phyloP scores from a whole-genome alignment of 108 stramenopile species.

The Cyclotella cryptica region DNA sequence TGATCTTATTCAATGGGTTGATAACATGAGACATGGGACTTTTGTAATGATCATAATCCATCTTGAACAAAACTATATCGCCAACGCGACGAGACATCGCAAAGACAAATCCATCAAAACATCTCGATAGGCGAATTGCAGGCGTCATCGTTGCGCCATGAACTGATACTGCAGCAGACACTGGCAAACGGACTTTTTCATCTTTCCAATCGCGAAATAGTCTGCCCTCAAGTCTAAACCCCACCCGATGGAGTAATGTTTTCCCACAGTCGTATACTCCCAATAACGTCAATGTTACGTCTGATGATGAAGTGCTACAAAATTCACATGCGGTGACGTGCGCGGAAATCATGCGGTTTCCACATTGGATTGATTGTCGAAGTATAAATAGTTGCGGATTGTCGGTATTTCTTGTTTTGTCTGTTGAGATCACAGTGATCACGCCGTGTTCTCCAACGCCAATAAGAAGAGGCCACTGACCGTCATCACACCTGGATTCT shows the following conservation, averaged over 20 bases:
- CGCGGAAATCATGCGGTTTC: conserved; percentile 23
- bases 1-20: not conserved
- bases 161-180: not conserved
- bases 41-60: not conserved
- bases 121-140: not conserved
- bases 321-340: conserved; percentile 3
- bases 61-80: not conserved
- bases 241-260: conserved; percentile 9
- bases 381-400: conserved; percentile 9
- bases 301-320: not conserved
- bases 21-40: not conserved
- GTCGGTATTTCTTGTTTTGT: not conserved
- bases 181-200: not conserved
- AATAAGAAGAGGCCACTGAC: conserved; percentile 8
- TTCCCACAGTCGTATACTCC: conserved; percentile 17
- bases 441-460: conserved; percentile 28
- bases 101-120: not conserved
- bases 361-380: conserved; percentile 1
- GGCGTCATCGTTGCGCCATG: not conserved
- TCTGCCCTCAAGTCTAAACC: not conserved
- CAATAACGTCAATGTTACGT: conserved; percentile 6
- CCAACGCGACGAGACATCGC: not conserved
- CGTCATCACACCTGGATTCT: not conserved
- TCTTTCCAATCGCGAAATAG: not conserved
- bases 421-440: conserved; percentile 22